Base-by-base conservation (phyloP, 2,329 filamentous ascomycete genomes). In the Cercospora janseana region DNA sequence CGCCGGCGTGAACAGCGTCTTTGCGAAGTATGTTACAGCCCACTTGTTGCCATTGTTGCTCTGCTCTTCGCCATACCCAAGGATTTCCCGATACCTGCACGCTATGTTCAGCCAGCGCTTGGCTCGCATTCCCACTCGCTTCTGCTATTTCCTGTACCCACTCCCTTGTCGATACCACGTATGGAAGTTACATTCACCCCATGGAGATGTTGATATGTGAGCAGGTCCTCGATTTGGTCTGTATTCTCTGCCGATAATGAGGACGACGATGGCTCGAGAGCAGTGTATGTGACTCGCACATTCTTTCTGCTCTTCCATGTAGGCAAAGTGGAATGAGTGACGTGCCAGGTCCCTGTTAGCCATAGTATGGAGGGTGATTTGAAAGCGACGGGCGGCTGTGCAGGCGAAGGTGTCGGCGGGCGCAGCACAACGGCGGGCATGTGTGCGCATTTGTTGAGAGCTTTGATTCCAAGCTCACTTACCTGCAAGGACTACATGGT, bases 301-400 rank as follows among this genome's bases (percentile, higher is more conserved):
- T 93, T 93, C 66, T 83, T 84, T 46, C 86, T 84, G 38, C 80
- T 79, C 60, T 82, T 82, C 88, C 88, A 94, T 86, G 93, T 90
- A 56, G 79, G 72, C 8, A 90, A 80, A 4, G 85, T 88, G 4
- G 83, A 87, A 71, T 89, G 85, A 8, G 85, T 87, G 49, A 90
- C 85, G 60, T 79, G 72, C 86, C 86, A 90, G 52, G 81, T 86
- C 53, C 83, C 75, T 45, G 75, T 70, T 37, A 89, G 78, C 77
- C 79, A 87, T 50, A 76, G 69, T 20, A 81, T 67, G 2, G 78
- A 64, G 4, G 83, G 82, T 1, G 73, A 57, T 10, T 67, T 53
- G 65, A 72, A 72, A 21, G 52, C 56, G 6, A 40, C 66, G 15
- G 60, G 52, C 7, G 59, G 28, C 26, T 35, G 44, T 6, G 62